phyloP scores from a whole-genome alignment of 306 rosid genomes.

The Lathyrus tuberosus region DNA sequence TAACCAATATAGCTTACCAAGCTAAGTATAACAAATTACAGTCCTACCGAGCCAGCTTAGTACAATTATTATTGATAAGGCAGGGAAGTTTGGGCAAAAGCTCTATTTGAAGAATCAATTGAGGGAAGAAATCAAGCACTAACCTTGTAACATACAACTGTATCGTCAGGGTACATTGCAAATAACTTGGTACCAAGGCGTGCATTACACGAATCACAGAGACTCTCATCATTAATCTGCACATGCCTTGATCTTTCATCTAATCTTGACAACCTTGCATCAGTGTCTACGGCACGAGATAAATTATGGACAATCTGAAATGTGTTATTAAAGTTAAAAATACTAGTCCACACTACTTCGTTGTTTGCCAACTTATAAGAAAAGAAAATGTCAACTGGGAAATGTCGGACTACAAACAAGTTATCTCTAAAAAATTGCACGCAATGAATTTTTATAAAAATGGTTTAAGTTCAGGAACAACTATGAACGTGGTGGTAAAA shows the following conservation, averaged over 20 bases:
- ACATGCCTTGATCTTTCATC: slow-evolving; percentile 94
- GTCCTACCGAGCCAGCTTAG: slow-evolving; percentile 14
- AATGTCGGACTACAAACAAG: background rate
- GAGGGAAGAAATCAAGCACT: slow-evolving; percentile 36
- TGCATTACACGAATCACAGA: slow-evolving; percentile 94
- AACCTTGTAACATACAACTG: slow-evolving; percentile 95
- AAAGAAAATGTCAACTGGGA: background rate
- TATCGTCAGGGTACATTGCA: slow-evolving; percentile 98
- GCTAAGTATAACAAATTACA: background rate
- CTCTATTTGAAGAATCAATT: slow-evolving; percentile 24
- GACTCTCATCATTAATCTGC: slow-evolving; percentile 94
- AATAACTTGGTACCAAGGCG: slow-evolving; percentile 96
- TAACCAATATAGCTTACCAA: background rate
- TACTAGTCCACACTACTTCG: slow-evolving; percentile 20
- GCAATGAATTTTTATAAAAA: slow-evolving; percentile 24
- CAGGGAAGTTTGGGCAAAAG: background rate
- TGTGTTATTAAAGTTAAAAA: slow-evolving; percentile 14
- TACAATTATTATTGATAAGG: slow-evolving; percentile 23
- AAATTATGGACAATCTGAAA: slow-evolving; percentile 85
- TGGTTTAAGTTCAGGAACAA: slow-evolving; percentile 2
- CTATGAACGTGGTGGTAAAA: background rate
- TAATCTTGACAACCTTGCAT: slow-evolving; percentile 90
- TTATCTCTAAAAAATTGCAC: slow-evolving; percentile 8
- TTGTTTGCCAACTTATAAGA: background rate
- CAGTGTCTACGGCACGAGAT: slow-evolving; percentile 85